Evolutionary conservation across 371 early-diverging fungal species (phyloP), one percentile per base, ranked within the genome.

Genomic region (Lichtheimia ramosa): DNA sequence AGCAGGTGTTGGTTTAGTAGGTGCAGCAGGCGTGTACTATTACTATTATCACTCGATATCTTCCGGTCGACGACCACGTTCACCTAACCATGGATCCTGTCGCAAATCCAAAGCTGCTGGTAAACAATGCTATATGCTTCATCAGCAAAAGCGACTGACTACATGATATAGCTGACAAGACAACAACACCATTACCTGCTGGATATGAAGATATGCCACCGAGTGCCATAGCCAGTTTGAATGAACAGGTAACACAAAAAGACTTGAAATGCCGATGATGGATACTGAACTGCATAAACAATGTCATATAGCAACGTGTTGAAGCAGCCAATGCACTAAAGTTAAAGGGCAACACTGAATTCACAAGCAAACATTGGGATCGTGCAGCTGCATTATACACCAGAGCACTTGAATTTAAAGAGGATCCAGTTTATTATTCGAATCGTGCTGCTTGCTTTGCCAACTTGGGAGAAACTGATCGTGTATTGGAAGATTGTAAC

Each of bases 361-460:
- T 91, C 73, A 83, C 83, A 27, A 84, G 84, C 67, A 89, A 86
- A 71, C 87, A 90, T 67, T 96, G 87, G 75, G 73, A 82, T 20
- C 91, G 90, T 56, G 98, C 98, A 16, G 88, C 93, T 51, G 83
- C 86, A 54, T 72, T 88, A 51, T 97, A 97, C 74, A 85, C 94
- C 14, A 83, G 90, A 63, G 98, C 98, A 3, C 89, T 98, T 63
- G 82, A 81, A 20, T 85, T 88, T 63, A 86, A 81, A 56, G 76
- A 77, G 5, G 87, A 93, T 71, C 87, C 92, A 6, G 89, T 98
- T 41, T 97, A 86, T 62, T 97, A 83, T 75, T 88, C 93, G 59
- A 98, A 98, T 84, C 90, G 98, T 43, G 97, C 97, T 15, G 98
- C 96, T 18, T 95, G 95, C 74, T 90, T 87, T 67, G 85, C 88